Evolutionary conservation across 257 asterid species (phyloP), one percentile per base, ranked within the genome.

Genomic region (Jaltomata sinuosa): DNA sequence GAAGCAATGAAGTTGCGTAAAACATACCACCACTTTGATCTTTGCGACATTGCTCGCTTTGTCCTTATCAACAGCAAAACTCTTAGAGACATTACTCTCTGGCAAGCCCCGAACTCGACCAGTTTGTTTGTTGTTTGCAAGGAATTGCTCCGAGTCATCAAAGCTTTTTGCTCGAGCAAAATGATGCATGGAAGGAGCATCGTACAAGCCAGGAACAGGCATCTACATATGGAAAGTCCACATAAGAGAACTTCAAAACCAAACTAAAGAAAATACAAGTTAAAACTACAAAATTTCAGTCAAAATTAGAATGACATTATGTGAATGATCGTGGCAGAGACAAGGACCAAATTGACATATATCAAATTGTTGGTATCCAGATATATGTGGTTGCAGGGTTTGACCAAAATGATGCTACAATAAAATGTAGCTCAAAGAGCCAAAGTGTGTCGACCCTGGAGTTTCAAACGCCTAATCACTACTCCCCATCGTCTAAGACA

Each of bases 11-110:
- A 74, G 21, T 74, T 77, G 19, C 77, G 67, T 81, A 47, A 72
- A 45, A 87, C 90, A 81, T 59, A 88, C 99, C 98, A 97, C 99
- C 34, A 97, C 99, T 95, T 95, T 97, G 85, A 97, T 95, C 90
- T 97, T 97, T 61, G 98, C 99, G 67, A 95, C 97, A 85, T 91
- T 97, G 89, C 97, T 92, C 68, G 97, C 90, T 87, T 91, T 95
- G 89, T 92, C 97, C 83, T 94, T 95, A 79, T 97, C 99, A 76
- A 94, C 90, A 27, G 94, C 89, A 64, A 94, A 87, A 87, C 90
- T 92, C 88, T 91, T 95, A 83, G 89, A 68, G 84, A 87, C 93
- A 82, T 86, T 95, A 87, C 84, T 92, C 88, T 97, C 98, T 65
- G 93, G 92, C 84, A 93, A 85, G 76, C 88, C 90, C 82, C 91